Evolutionary conservation across 768 basidiomycete genomes (phyloP).

Genomic region (Dictyophora rubrovolvata): DNA sequence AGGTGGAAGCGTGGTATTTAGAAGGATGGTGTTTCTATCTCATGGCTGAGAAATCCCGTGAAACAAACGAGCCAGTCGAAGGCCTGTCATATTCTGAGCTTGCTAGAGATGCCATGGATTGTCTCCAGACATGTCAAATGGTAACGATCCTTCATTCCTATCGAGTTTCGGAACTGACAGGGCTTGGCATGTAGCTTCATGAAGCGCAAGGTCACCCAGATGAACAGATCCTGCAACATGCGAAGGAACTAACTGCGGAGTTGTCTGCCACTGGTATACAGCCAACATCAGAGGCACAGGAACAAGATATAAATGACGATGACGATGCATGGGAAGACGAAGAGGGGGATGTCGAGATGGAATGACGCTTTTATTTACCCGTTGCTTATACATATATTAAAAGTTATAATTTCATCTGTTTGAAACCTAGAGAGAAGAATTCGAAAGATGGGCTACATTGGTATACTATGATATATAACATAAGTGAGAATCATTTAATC

Average conservation of each 20-base stretch:
- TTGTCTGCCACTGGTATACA: constrained; percentile 59
- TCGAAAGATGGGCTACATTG: no score
- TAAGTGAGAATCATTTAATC: background rate
- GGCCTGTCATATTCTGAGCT: constrained; percentile 62
- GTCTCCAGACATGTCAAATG: constrained; percentile 72
- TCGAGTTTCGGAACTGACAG: background rate
- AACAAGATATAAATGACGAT: constrained; percentile 38
- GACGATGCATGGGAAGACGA: constrained; percentile 46
- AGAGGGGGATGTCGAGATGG: constrained; percentile 35
- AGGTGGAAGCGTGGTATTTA: constrained; percentile 88
- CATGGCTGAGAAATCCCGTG: constrained; percentile 62
- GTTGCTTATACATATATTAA: background rate
- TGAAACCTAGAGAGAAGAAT: no score
- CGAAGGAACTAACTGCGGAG: constrained; percentile 57
- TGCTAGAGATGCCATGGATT: constrained; percentile 66
- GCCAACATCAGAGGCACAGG: constrained; percentile 45
- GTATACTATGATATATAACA: background rate
- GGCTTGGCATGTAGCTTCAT: constrained; percentile 42
- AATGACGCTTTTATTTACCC: background rate
- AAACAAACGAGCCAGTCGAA: constrained; percentile 34
- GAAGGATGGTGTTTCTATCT: constrained; percentile 92
- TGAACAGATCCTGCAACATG: constrained; percentile 64
- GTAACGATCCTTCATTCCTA: constrained; percentile 28
- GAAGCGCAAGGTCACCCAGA: constrained; percentile 65
- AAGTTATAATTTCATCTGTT: no score